phyloP scores from a whole-genome alignment of 2,329 filamentous ascomycete species.

The Phaeoacremonium minimum region DNA sequence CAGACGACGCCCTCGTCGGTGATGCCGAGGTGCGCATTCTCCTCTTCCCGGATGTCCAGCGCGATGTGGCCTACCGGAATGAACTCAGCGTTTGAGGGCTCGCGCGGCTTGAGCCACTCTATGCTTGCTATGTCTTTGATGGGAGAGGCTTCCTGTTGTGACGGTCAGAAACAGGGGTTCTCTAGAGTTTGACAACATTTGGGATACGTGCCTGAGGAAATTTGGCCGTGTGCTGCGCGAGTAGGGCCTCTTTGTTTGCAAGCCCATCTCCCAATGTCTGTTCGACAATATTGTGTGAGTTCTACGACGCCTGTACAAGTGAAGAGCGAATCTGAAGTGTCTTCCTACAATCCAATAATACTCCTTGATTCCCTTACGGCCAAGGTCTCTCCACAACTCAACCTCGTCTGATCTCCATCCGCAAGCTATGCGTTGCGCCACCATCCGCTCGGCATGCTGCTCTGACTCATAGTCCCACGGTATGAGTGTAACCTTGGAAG shows the following conservation, averaged over 20 bases:
- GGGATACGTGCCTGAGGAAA: constrained; percentile 21
- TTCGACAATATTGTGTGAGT: background rate
- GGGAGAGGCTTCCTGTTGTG: constrained; percentile 21
- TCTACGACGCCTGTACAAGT: background rate
- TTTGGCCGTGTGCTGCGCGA: constrained; percentile 21
- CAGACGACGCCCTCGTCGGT: constrained; percentile 25
- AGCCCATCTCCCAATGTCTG: constrained; percentile 24
- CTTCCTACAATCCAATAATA: constrained; percentile 36
- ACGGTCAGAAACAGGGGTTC: constrained; percentile 1
- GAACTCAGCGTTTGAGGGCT: constrained; percentile 24
- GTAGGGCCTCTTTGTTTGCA: constrained; percentile 19
- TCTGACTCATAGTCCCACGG: constrained; percentile 37
- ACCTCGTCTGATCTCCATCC: constrained; percentile 36
- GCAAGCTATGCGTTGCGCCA: constrained; percentile 38
- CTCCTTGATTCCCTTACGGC: constrained; percentile 26
- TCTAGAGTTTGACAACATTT: background rate
- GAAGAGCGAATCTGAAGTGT: background rate
- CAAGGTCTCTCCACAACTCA: constrained; percentile 24
- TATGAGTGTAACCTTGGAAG: constrained; percentile 28
- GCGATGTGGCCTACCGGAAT: constrained; percentile 35
- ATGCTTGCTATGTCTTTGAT: constrained; percentile 28
- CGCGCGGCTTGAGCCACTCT: constrained; percentile 18
- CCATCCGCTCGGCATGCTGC: constrained; percentile 33
- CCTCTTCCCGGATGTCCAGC: constrained; percentile 24
- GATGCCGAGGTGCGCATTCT: constrained; percentile 23